A percentile compares a stretch with the other conserved stretches of the same genome.
Evolutionary conservation across 2,329 filamentous ascomycete genomes (phyloP).

Genomic region (Calonectria multiphialidica): DNA sequence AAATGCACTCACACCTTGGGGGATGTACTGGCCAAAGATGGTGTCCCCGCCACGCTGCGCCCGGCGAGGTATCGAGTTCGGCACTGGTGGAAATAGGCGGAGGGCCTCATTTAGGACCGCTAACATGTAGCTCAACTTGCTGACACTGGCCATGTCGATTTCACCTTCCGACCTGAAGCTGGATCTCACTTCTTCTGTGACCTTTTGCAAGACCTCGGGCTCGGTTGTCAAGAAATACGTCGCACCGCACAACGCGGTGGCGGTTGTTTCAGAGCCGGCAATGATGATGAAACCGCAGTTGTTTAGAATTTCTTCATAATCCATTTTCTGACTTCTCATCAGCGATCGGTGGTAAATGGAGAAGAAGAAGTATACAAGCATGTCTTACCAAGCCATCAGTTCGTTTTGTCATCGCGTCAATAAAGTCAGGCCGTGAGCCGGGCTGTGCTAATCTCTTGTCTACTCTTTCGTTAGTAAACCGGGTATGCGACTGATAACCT

Average conservation of each 20-base stretch:
- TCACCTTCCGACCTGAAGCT: background rate
- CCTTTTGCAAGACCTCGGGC: background rate
- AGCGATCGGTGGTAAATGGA: background rate
- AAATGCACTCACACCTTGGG: background rate
- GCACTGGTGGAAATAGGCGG: constrained; percentile 2
- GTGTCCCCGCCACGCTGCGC: background rate
- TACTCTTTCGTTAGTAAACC: background rate
- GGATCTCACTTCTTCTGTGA: background rate
- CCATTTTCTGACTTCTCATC: background rate
- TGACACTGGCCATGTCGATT: background rate
- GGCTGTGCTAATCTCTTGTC: background rate
- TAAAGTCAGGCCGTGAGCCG: background rate
- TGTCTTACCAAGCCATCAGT: background rate
- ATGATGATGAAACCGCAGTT: background rate
- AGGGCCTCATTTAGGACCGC: constrained; percentile 16
- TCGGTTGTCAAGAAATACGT: background rate
- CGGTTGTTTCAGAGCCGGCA: constrained; percentile 12
- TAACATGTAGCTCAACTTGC: background rate
- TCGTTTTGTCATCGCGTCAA: background rate
- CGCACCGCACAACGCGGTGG: background rate
- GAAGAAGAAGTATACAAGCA: too few relatives aligned
- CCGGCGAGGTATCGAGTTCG: constrained; percentile 7
- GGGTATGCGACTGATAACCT: background rate
- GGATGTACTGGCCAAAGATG: constrained; percentile 2
- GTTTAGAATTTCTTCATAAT: background rate